These are phyloP conservation scores for Allantophomopsis cytisporea DNA, from an alignment of 2,329 filamentous ascomycete genomes.

Conservation along the genomic window DNA sequence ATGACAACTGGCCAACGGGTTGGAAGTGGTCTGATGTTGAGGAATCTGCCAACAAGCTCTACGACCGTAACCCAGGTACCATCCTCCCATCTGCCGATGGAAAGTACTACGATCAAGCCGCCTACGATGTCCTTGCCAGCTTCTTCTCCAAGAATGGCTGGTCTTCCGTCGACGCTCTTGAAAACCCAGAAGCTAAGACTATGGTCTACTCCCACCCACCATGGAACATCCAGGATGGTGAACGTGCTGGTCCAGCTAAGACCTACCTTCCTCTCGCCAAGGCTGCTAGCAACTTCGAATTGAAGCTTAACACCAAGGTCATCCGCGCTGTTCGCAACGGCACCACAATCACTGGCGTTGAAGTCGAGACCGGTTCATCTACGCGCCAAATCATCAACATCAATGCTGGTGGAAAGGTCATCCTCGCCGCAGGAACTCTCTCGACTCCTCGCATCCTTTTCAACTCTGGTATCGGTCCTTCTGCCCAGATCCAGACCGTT, in stretches of 20 bases:
- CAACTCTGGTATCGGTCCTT: constrained; percentile 4
- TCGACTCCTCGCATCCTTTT: constrained; percentile 5
- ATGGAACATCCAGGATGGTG: constrained; percentile 50
- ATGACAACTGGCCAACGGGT: constrained; percentile 48
- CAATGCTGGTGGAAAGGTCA: constrained; percentile 1
- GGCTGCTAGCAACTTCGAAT: constrained; percentile 43
- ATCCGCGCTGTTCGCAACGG: constrained; percentile 46
- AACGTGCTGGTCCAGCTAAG: constrained; percentile 51
- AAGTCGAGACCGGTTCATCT: constrained; percentile 22
- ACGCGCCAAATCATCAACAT: constrained; percentile 12
- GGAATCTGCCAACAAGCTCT: constrained; percentile 42
- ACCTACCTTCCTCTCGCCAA: constrained; percentile 52
- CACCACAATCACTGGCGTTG: constrained; percentile 46
- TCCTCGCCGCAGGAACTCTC: constrained; percentile 6
- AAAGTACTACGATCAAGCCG: constrained; percentile 46
- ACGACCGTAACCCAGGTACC: constrained; percentile 53
- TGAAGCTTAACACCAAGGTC: constrained; percentile 49
- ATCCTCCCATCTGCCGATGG: constrained; percentile 48
- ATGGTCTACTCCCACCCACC: constrained; percentile 44
- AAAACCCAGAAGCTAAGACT: constrained; percentile 46
- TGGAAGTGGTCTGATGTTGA: constrained; percentile 52
- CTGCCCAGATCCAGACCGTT: constrained; percentile 1
- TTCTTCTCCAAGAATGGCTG: constrained; percentile 33
- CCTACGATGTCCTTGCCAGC: constrained; percentile 43
- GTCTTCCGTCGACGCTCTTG: constrained; percentile 22